Evolutionary conservation across 805 yeast genomes (phyloP), one percentile per base, ranked within the genome.

Genomic region (Suhomyces canberraensis): DNA sequence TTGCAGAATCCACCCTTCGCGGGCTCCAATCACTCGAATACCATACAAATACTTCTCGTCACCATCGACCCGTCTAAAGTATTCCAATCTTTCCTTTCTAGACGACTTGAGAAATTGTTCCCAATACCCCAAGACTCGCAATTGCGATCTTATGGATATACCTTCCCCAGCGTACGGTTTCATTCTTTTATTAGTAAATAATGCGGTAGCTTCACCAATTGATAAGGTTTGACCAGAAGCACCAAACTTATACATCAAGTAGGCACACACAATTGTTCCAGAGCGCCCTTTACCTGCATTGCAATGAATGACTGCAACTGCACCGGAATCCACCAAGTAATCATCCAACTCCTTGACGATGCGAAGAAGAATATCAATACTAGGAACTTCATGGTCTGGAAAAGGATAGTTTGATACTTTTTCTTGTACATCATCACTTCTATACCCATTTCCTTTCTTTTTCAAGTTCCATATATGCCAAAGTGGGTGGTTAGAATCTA

Each of bases 271-370:
- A 1, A 87, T 60, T 1, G 89, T 72, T 0, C 98, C 97, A 0
- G 95, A 81, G 18, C 98, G 66, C 0, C 98, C 98, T 58, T 88
- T 89, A 0, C 98, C 98, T 45, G 86, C 85, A 51, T 84, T 80
- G 55, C 98, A 91, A 54, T 91, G 97, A 6, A 91, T 57, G 0
- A 85, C 70, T 0, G 85, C 89, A 2, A 83, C 79, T 37, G 73
- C 69, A 0, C 58, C 40, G 0, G 60, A 47, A 15, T 56, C 46
- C 11, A 29, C 27, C 17, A 84, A 50, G 44, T 60, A 81, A 0
- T 42, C 45, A 28, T 68, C 58, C 6, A 89, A 73, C 1, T 69
- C 71, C 11, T 56, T 52, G 0, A 79, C 64, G 3, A 73, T 52
- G 2, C 52, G 46, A 3, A 74, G 54, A 8, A 90, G 50, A n/a